These are phyloP conservation scores for Eucalyptus virginea DNA, from an alignment of 345 rosid genomes.

Conservation along the genomic window DNA sequence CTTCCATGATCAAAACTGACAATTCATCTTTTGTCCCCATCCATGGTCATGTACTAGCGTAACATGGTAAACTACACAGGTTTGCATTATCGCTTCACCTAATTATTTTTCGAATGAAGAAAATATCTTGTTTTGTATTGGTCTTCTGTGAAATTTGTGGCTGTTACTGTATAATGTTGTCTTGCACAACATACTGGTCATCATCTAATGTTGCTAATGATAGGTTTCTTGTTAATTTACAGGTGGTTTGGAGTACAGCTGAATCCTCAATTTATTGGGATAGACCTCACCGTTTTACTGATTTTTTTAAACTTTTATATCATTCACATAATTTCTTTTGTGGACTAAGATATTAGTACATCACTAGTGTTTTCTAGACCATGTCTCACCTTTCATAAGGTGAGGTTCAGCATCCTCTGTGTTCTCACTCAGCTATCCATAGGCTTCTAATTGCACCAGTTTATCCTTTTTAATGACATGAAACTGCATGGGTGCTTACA, in stretches of 20 bases:
- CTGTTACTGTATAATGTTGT: neutral
- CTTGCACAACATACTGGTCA: neutral
- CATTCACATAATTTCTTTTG: neutral
- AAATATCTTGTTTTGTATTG: neutral
- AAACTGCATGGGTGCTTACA: neutral
- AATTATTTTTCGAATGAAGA: rapidly evolving
- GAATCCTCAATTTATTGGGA: constrained; percentile 73
- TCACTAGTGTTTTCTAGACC: neutral
- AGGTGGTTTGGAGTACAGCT: constrained; percentile 96
- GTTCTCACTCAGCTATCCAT: neutral
- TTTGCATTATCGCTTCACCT: neutral
- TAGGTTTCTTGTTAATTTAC: constrained; percentile 2
- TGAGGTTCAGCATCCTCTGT: neutral
- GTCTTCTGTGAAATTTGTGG: neutral
- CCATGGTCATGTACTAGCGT: neutral
- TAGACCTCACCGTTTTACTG: constrained; percentile 26
- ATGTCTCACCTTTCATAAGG: neutral
- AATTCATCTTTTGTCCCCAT: neutral
- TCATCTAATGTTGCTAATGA: neutral
- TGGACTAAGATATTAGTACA: neutral
- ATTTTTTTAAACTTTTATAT: neutral
- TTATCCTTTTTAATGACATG: neutral
- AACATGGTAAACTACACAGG: neutral
- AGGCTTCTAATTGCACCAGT: neutral
- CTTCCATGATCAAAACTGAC: neutral